Conservation (phyloP, 805 yeast genomes). For the Kregervanrija delftensis region DNA sequence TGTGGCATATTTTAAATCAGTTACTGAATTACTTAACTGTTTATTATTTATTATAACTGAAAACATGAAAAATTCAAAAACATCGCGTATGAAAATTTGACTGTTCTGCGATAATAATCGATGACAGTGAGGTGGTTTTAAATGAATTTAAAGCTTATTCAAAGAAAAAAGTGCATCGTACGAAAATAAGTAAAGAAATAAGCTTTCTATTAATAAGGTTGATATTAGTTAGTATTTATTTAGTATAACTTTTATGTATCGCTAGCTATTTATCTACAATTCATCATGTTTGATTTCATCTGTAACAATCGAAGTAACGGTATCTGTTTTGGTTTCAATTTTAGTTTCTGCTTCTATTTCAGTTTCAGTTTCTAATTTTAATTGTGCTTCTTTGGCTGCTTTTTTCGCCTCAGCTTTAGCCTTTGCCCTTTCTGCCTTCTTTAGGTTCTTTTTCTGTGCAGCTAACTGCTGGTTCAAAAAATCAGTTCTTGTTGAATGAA, state of each 20-base stretch:
- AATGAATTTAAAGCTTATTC: too few species aligned
- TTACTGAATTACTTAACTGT: too few species aligned
- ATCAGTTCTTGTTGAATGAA: constrained; percentile 24
- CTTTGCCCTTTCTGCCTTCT: constrained; percentile 16
- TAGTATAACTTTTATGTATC: too few species aligned
- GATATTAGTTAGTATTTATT: too few species aligned
- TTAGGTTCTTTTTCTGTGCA: constrained; percentile 3
- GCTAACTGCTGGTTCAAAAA: constrained; percentile 16
- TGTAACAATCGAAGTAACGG: neutral
- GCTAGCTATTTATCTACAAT: too few species aligned
- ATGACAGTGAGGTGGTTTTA: too few species aligned
- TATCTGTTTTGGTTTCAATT: neutral
- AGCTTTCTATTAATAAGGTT: too few species aligned
- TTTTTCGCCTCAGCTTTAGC: neutral
- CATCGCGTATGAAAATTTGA: too few species aligned
- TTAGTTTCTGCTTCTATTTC: neutral
- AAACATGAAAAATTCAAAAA: neutral
- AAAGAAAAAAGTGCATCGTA: too few species aligned
- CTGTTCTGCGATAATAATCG: too few species aligned
- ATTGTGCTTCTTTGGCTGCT: neutral
- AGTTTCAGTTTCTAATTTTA: neutral
- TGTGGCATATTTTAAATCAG: constrained; percentile 18
- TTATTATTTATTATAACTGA: neutral
- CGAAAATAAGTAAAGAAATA: too few species aligned
- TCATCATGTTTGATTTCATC: neutral